phyloP scores from a whole-genome alignment of 495 filamentous ascomycete species.

The Viridothelium virens region DNA sequence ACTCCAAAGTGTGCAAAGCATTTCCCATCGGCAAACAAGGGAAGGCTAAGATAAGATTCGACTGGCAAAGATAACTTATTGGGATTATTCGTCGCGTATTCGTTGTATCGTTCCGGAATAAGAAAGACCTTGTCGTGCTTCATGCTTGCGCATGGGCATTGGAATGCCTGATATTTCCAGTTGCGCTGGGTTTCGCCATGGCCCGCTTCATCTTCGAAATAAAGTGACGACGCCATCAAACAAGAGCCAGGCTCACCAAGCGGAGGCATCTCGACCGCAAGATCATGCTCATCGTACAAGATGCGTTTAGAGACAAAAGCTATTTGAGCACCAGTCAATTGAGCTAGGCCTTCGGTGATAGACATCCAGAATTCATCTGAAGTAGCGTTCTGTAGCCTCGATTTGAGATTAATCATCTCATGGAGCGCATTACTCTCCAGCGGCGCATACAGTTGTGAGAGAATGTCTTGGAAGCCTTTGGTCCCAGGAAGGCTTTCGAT shows the following conservation, averaged over 20 bases:
- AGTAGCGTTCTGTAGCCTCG: constrained; percentile 45
- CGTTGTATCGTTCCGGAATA: constrained; percentile 55
- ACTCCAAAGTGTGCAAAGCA: constrained; percentile 69
- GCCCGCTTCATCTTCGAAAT: constrained; percentile 57
- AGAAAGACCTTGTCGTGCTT: constrained; percentile 66
- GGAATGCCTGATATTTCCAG: constrained; percentile 57
- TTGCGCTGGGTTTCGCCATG: constrained; percentile 45
- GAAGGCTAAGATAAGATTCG: constrained; percentile 66
- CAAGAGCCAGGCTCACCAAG: constrained; percentile 53
- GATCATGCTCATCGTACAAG: constrained; percentile 50
- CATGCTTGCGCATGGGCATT: constrained; percentile 61
- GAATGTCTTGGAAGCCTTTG: constrained; percentile 42
- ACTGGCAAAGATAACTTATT: constrained; percentile 53
- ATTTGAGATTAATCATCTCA: constrained; percentile 55
- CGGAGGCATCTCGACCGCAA: constrained; percentile 51
- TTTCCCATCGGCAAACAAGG: constrained; percentile 60
- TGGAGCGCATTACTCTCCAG: constrained; percentile 57
- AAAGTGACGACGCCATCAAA: constrained; percentile 60
- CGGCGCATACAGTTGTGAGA: constrained; percentile 42
- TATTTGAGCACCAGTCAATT: constrained; percentile 59
- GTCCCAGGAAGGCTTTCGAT: constrained; percentile 42
- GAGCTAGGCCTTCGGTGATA: constrained; percentile 59
- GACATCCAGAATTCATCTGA: constrained; percentile 60
- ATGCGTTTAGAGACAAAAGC: constrained; percentile 63
- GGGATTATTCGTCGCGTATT: constrained; percentile 53